A percentile compares a stretch with the other conserved stretches of the same genome.
phyloP scores from a whole-genome alignment of 2,329 filamentous ascomycete species.

The Trichoderma sp. region DNA sequence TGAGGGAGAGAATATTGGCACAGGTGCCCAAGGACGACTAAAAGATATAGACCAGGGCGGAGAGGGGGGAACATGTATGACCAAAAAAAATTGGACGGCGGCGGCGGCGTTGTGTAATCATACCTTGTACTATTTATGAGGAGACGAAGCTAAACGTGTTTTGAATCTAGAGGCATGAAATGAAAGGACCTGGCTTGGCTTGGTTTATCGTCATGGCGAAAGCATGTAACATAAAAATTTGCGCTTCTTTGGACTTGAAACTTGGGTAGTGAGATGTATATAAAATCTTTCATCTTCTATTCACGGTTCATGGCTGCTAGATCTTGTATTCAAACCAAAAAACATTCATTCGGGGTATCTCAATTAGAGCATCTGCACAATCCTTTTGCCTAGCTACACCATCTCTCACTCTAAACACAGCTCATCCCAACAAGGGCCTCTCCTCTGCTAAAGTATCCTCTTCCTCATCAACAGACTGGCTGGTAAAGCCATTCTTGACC shows the following conservation, averaged over 20 bases:
- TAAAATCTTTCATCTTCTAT: not conserved
- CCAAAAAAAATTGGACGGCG: not conserved
- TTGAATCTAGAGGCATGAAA: slow-evolving; percentile 21
- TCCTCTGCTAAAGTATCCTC: slow-evolving; percentile 28
- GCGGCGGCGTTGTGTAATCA: slow-evolving; percentile 23
- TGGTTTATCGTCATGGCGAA: not conserved
- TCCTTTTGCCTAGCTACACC: not conserved
- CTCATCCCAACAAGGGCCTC: slow-evolving; percentile 34
- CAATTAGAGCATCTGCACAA: not conserved
- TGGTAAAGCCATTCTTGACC: slow-evolving; percentile 28
- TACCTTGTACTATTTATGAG: slow-evolving; percentile 27
- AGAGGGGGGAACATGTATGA: not conserved
- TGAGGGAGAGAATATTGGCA: slow-evolving; percentile 70
- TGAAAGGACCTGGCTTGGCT: slow-evolving; percentile 7
- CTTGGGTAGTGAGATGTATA: not conserved
- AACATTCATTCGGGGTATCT: not conserved
- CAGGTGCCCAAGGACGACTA: slow-evolving; percentile 27
- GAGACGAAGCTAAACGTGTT: slow-evolving; percentile 20
- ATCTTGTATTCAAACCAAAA: not conserved
- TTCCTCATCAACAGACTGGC: slow-evolving; percentile 15
- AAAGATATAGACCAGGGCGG: not conserved
- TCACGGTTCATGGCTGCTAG: not conserved
- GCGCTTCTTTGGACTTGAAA: not conserved
- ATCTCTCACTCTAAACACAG: not conserved
- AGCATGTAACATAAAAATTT: not conserved